Conservation (phyloP, 495 filamentous ascomycete genomes). For the Annulohypoxylon nitens region DNA sequence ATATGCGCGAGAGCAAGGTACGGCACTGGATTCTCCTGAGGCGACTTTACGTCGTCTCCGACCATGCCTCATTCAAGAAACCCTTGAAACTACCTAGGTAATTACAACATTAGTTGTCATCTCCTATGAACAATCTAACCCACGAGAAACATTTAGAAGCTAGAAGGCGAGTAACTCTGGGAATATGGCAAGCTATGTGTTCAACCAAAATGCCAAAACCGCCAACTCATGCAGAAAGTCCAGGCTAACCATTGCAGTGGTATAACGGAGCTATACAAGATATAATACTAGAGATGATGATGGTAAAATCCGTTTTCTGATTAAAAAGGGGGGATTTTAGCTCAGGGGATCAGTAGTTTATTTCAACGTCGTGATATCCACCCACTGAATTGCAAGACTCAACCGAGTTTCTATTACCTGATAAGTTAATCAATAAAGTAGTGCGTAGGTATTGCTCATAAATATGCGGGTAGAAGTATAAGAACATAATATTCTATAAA, state of each 20-base stretch:
- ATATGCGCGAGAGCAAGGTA: slow-evolving; percentile 36
- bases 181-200: not conserved
- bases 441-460: not conserved
- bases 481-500: not conserved
- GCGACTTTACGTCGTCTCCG: slow-evolving; percentile 2
- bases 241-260: not conserved
- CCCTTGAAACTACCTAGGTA: not conserved
- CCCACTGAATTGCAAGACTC: not conserved
- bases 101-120: not conserved
- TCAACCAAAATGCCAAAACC: not conserved
- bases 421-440: not conserved
- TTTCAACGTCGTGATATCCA: slow-evolving; percentile 2
- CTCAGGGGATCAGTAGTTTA: not conserved
- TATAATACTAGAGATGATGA: not conserved
- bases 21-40: slow-evolving; percentile 28
- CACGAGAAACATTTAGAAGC: not conserved
- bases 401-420: not conserved
- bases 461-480: not conserved
- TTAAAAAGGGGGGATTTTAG: not conserved
- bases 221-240: not conserved
- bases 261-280: not conserved
- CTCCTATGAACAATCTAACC: not conserved
- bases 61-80: slow-evolving; percentile 6
- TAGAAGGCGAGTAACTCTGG: not conserved
- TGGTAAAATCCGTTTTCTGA: not conserved